A percentile compares a stretch with the other conserved stretches of the same genome.
Evolutionary conservation across 352 stramenopile genomes (phyloP).

Genomic region (Pythium vanterpoolii): DNA sequence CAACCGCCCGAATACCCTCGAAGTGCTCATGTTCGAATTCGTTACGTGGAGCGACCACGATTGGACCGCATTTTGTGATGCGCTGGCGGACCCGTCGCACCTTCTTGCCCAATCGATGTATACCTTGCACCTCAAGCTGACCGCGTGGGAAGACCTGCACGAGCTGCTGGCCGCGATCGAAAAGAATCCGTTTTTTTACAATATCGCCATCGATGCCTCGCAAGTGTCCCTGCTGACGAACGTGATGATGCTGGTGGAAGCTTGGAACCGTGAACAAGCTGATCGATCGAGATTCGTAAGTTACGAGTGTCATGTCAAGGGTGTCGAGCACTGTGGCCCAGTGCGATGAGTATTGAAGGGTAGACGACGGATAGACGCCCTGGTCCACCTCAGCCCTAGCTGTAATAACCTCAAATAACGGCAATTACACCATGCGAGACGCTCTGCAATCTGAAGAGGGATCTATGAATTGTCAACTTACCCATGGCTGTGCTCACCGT

Average conservation of each 20-base stretch:
- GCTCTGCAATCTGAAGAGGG: too few relatives aligned
- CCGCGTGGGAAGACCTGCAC: background rate
- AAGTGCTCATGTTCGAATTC: background rate
- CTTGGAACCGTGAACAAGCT: too few relatives aligned
- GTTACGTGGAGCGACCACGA: background rate
- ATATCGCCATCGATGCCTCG: background rate
- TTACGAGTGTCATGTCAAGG: too few relatives aligned
- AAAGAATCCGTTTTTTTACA: background rate
- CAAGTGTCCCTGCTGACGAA: background rate
- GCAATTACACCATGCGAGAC: too few relatives aligned
- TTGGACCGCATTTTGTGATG: background rate
- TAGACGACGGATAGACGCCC: too few relatives aligned
- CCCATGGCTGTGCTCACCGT: background rate
- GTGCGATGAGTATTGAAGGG: too few relatives aligned
- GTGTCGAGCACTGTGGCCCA: too few relatives aligned
- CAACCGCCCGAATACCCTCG: background rate
- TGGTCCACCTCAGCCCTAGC: too few relatives aligned
- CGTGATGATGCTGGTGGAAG: too few relatives aligned
- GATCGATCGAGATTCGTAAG: too few relatives aligned
- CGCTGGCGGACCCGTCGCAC: background rate
- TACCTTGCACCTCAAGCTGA: constrained; percentile 1
- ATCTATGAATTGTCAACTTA: too few relatives aligned
- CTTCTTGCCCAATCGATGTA: background rate
- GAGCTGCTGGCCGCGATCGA: background rate
- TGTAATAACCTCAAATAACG: too few relatives aligned